Evolutionary conservation across 2,329 filamentous ascomycete genomes (phyloP), one percentile per base, ranked within the genome.

Genomic region (Fusarium sulawesiense): DNA sequence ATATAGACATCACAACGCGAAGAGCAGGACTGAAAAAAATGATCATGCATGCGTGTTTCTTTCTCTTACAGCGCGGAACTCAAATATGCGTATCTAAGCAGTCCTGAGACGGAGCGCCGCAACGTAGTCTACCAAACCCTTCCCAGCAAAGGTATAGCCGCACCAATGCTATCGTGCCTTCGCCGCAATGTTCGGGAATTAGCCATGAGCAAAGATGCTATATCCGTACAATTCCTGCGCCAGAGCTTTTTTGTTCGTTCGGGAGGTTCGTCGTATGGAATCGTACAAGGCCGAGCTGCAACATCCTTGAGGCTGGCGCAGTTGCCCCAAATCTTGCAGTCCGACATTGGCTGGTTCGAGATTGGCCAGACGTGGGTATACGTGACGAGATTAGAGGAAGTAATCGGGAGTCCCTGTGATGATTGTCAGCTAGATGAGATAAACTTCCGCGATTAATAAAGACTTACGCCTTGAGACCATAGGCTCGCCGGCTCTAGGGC

Each of bases 401-500:
- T 99, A 99, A 83, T 99, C 95, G 60, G 95, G 95, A 71, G 96
- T 99, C 77, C 88, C 88, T 90, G 70, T 34, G 21, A 7, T 20
- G 32, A 65, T 71, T 47, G 77, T 79, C 71, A 71, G 66, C 11
- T 27, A 42, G 40, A 50, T 61, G 44, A 18, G 23, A 11, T 27
- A 4, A 2, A 4, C 25, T 32, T 27, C 40, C 34, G 10, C 11
- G n/a, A 23, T n/a, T 13, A 23, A 18, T 47, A 41, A 10, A 37
- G 51, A 82, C 87, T 81, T 84, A 89, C 92, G 90, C 86, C 96
- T 92, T 79, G 96, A 98, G 71, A 99, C 96, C 96, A 98, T 98
- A 25, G 96, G 96, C 81, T 99, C 96, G 76, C 96, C 96, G 73
- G 96, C 95, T 82, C 96, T 90, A 60, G 96, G 96, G 87, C 96